phyloP scores from a whole-genome alignment of 192 early-diverging fungal species.

The Coemansia umbellata region DNA sequence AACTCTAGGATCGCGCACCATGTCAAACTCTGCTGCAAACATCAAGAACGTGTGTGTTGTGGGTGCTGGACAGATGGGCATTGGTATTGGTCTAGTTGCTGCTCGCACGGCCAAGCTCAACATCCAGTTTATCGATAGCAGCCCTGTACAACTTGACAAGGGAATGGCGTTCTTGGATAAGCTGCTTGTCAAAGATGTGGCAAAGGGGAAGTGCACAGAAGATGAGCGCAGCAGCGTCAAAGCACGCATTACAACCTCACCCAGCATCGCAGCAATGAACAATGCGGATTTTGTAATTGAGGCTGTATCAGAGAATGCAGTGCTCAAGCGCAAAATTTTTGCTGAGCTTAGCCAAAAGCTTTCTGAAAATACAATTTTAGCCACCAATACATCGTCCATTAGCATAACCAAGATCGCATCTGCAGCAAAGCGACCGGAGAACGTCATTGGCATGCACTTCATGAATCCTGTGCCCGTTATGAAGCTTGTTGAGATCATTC shows the following conservation, averaged over 20 bases:
- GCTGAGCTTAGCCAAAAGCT: slow-evolving; percentile 65
- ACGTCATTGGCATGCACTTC: slow-evolving; percentile 98
- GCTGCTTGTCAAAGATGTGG: slow-evolving; percentile 83
- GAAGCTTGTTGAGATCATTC: slow-evolving; percentile 96
- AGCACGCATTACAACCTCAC: slow-evolving; percentile 60
- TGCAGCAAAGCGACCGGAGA: slow-evolving; percentile 58
- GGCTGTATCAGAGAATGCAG: slow-evolving; percentile 82
- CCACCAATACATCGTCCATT: slow-evolving; percentile 97
- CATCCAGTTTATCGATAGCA: slow-evolving; percentile 79
- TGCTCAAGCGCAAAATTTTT: slow-evolving; percentile 82
- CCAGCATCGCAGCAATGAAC: slow-evolving; percentile 58
- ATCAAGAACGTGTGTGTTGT: slow-evolving; percentile 71
- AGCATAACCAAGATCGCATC: slow-evolving; percentile 96
- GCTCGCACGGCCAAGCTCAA: slow-evolving; percentile 76
- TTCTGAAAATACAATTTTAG: slow-evolving; percentile 71
- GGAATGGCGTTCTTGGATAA: slow-evolving; percentile 79
- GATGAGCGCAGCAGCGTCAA: slow-evolving; percentile 63
- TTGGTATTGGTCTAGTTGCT: slow-evolving; percentile 87
- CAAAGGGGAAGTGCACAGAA: slow-evolving; percentile 81
- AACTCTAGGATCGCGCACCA: slow-evolving; percentile 14
- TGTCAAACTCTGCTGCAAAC: slow-evolving; percentile 16
- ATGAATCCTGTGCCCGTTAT: slow-evolving; percentile 98
- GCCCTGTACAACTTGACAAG: slow-evolving; percentile 69
- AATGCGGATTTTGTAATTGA: slow-evolving; percentile 89
- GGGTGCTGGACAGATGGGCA: slow-evolving; percentile 95